Percentiles rank a stretch among this genome's conserved stretches.
These are phyloP conservation scores for Phytophthora tentaculata DNA, from an alignment of 352 stramenopile species.

Conservation along the genomic window DNA sequence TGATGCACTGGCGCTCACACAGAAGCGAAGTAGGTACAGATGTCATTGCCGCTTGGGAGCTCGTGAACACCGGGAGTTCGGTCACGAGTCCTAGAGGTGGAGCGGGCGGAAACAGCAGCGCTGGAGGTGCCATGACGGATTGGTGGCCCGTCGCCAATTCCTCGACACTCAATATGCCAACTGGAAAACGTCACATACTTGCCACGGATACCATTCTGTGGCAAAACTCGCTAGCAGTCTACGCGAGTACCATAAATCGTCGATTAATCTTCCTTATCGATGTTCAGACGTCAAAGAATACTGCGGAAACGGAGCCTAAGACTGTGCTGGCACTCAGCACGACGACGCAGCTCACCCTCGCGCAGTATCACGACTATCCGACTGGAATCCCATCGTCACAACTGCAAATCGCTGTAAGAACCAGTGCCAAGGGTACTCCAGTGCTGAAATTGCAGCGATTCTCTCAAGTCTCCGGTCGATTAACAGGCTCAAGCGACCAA, in stretches of 20 bases:
- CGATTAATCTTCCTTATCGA: constrained; percentile 34
- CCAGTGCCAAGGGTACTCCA: constrained; percentile 26
- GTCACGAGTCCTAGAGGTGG: constrained; percentile 39
- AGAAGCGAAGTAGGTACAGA: constrained; percentile 26
- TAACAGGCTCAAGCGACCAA: constrained; percentile 44
- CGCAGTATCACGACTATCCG: constrained; percentile 76
- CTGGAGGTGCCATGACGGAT: constrained; percentile 29
- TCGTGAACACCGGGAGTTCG: constrained; percentile 22
- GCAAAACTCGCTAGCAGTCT: constrained; percentile 40
- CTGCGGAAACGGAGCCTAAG: constrained; percentile 10
- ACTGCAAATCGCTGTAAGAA: constrained; percentile 46
- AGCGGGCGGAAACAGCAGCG: constrained; percentile 32
- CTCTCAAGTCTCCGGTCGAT: constrained; percentile 47
- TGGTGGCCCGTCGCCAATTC: constrained; percentile 36
- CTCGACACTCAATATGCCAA: constrained; percentile 7
- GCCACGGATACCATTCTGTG: constrained; percentile 26
- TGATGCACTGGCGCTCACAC: constrained; percentile 50
- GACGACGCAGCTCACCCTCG: constrained; percentile 52
- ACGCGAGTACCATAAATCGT: constrained; percentile 26
- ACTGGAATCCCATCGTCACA: constrained; percentile 45
- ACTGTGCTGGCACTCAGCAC: constrained; percentile 28
- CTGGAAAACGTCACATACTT: constrained; percentile 3
- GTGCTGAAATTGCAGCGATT: constrained; percentile 60
- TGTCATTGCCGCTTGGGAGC: constrained; percentile 34
- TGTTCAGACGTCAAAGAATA: constrained; percentile 14